Evolutionary conservation across 345 rosid genomes (phyloP), one percentile per base, ranked within the genome.

Genomic region (Brassica juncea): DNA sequence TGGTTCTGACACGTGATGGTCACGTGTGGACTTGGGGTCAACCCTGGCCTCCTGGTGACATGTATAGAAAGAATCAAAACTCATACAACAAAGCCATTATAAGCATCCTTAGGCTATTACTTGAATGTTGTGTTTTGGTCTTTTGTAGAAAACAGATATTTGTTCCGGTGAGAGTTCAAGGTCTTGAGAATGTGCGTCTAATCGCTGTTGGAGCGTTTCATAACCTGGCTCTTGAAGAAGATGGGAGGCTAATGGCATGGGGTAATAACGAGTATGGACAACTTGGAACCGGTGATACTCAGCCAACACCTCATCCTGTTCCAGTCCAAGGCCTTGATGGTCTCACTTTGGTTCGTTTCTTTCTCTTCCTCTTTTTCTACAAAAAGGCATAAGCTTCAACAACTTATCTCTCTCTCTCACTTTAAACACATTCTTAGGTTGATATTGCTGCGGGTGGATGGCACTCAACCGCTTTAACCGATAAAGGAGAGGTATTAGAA

Each of bases 31-130:
- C 94, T 68, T 96, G 99, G 99, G 99, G 99, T 84, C 99, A 93
- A 68, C 99, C 98, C 23, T 96, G 99, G 99, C 99, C 99, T 82
- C 99, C 99, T 11, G 98, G 97, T 44, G 99, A 96, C 94, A 96
- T 96, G 99, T 96, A 47, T 32, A 88, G 69, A 15, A 79, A 42
- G 67, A 59, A 32, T 39, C 61, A 42, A 5, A 66, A 54, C 63
- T 28, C 25, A 3, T 12, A 37, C 47, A 39, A 58, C n/a, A 66
- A 59, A 10, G 2, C 35, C 44, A 57, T 55, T 57, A 30, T 72
- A 16, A 60, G 32, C 12, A 11, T 62, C 68, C 35, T 16, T 37
- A 9, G 70, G 12, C 31, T 35, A 12, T 25, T 32, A 68, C 73
- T 61, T 25, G 11, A 5, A 5, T 10, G 35, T 74, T 49, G 21